phyloP scores from a whole-genome alignment of 2,329 filamentous ascomycete species.

The Beauveria australis region DNA sequence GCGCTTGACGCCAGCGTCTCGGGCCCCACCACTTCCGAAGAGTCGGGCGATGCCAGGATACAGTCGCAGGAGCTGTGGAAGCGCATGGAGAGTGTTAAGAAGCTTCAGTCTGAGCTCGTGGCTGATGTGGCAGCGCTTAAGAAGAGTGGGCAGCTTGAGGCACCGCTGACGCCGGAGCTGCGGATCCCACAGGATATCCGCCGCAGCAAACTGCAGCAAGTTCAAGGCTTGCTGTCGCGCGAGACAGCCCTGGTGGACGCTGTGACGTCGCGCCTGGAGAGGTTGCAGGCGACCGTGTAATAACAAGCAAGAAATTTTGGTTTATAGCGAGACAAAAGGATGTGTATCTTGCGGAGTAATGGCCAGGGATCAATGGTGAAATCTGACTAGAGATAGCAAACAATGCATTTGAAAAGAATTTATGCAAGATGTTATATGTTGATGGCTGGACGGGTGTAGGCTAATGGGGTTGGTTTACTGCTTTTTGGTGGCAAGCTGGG shows the following conservation, averaged over 20 bases:
- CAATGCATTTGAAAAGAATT: background rate
- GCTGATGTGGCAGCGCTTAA: constrained; percentile 41
- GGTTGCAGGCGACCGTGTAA: constrained; percentile 34
- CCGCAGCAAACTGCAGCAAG: constrained; percentile 54
- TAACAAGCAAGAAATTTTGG: constrained; percentile 8
- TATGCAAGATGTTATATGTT: background rate
- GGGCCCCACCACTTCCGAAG: constrained; percentile 22
- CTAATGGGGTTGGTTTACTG: constrained; percentile 12
- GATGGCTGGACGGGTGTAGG: background rate
- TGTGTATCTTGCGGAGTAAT: constrained; percentile 6
- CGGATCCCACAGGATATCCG: constrained; percentile 53
- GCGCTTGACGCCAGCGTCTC: constrained; percentile 46
- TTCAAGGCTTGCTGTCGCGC: constrained; percentile 54
- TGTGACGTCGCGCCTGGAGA: constrained; percentile 53
- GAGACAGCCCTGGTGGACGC: constrained; percentile 63
- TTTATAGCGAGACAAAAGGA: constrained; percentile 4
- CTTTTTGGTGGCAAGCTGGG: constrained; percentile 15
- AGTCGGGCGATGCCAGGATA: constrained; percentile 26
- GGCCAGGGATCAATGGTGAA: background rate
- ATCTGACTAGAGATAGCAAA: background rate
- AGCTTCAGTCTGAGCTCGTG: constrained; percentile 43
- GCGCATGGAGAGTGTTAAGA: constrained; percentile 49
- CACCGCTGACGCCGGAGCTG: constrained; percentile 31
- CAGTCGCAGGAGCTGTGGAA: constrained; percentile 43
- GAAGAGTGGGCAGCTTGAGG: constrained; percentile 21